These are phyloP conservation scores for Vitrella brassicaformis DNA, from an alignment of 73 alveolate genomes.

Conservation along the genomic window DNA sequence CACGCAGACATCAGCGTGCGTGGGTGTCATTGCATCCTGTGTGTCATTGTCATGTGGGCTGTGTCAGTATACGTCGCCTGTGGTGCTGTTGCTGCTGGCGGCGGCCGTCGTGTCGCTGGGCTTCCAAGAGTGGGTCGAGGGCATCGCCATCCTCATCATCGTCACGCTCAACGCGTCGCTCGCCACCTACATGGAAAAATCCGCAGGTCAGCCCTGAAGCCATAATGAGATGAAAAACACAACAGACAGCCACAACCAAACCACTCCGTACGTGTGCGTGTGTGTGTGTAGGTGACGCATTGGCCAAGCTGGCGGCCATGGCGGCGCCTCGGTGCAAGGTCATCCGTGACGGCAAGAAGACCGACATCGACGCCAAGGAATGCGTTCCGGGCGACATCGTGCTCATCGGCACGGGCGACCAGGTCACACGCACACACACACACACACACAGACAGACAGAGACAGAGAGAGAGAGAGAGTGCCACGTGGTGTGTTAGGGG, in stretches of 20 bases:
- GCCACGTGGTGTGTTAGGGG: too few species aligned
- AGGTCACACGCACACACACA: background rate
- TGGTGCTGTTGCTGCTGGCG: background rate
- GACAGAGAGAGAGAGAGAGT: background rate
- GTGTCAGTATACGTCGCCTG: background rate
- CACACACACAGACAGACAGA: background rate
- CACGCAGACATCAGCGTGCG: too few species aligned
- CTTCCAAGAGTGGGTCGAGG: background rate
- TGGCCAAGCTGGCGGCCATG: slow-evolving; percentile 1
- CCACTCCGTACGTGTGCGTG: background rate
- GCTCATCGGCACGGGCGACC: background rate
- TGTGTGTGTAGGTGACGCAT: background rate
- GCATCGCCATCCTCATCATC: background rate
- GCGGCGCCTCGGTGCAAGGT: background rate
- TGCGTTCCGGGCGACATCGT: background rate
- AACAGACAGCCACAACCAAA: too few species aligned
- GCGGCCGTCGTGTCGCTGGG: background rate
- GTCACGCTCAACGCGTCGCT: background rate
- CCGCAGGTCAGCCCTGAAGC: background rate
- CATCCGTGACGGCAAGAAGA: background rate
- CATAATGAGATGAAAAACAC: too few species aligned
- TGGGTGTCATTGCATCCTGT: too few species aligned
- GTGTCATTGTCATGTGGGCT: too few species aligned
- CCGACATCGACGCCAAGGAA: background rate
- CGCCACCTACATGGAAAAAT: background rate